phyloP scores from a whole-genome alignment of 1,284 basidiomycete species.

The Pseudozyma flocculosa region DNA sequence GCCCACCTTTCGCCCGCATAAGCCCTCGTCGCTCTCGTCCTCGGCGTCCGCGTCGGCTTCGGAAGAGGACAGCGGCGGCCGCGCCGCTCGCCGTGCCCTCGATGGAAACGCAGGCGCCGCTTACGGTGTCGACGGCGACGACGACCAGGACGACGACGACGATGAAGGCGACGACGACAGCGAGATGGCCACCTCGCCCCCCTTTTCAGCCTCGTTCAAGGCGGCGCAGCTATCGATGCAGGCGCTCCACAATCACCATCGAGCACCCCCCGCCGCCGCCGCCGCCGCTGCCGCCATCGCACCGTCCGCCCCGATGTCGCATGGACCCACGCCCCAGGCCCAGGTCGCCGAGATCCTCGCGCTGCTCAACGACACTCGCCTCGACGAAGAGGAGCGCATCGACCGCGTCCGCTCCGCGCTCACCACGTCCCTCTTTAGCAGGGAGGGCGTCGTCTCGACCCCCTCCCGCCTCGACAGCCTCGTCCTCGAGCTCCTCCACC shows the following conservation, averaged over 20 bases:
- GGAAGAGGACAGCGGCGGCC: constrained; percentile 23
- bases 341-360: constrained; percentile 26
- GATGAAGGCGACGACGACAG: constrained; percentile 17
- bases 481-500: constrained; percentile 47
- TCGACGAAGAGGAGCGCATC: constrained; percentile 47
- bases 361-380: constrained; percentile 27
- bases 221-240: constrained; percentile 33
- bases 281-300: constrained; percentile 11
- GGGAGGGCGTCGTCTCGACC: constrained; percentile 33
- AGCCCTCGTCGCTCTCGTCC: constrained; percentile 36
- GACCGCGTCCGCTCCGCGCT: constrained; percentile 42
- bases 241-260: constrained; percentile 4
- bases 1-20: constrained; percentile 31
- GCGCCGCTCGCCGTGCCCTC: background rate
- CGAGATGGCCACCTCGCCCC: constrained; percentile 25
- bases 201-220: constrained; percentile 36
- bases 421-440: constrained; percentile 21
- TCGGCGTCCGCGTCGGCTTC: constrained; percentile 40
- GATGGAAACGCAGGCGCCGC: constrained; percentile 1
- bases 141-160: constrained; percentile 2
- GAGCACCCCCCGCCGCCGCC: too few species aligned
- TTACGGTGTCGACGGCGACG: constrained; percentile 13
- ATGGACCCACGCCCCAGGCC: background rate
- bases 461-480: constrained; percentile 42
- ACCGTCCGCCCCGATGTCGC: constrained; percentile 13